phyloP scores from a whole-genome alignment of 169 alveolate species.

The Plasmodium gonderi region DNA sequence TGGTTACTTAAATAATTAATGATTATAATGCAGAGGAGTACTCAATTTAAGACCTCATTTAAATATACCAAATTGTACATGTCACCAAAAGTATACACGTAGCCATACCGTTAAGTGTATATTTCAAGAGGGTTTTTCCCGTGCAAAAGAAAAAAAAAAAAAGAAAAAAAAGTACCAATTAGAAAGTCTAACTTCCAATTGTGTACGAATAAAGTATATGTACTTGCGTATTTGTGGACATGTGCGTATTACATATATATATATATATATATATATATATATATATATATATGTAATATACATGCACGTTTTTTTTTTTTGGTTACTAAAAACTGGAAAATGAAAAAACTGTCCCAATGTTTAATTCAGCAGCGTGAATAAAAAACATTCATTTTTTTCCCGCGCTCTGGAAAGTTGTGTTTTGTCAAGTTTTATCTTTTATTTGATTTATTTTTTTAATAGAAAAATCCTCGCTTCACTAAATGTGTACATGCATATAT shows the following conservation, averaged over 20 bases:
- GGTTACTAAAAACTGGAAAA: neutral
- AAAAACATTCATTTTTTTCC: neutral
- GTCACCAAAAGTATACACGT: neutral
- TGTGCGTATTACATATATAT: neutral
- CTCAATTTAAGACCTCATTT: neutral
- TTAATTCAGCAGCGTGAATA: neutral
- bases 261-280: neutral
- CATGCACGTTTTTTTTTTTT: constrained; percentile 2
- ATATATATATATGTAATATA: neutral
- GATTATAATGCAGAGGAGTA: neutral
- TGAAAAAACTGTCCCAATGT: neutral
- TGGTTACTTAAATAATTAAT: neutral
- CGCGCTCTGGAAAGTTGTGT: constrained; percentile 6
- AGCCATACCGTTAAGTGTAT: neutral
- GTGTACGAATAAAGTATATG: neutral
- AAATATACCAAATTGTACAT: neutral
- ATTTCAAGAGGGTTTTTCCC: neutral
- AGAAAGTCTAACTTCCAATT: too few species aligned
- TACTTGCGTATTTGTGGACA: neutral
- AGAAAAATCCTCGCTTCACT: neutral
- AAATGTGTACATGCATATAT: neutral
- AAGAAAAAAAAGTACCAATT: neutral
- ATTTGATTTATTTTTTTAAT: neutral
- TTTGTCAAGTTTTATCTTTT: neutral
- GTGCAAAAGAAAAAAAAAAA: neutral